Base-by-base conservation (phyloP, 768 basidiomycete species). In the Leccinum aurantiacum region DNA sequence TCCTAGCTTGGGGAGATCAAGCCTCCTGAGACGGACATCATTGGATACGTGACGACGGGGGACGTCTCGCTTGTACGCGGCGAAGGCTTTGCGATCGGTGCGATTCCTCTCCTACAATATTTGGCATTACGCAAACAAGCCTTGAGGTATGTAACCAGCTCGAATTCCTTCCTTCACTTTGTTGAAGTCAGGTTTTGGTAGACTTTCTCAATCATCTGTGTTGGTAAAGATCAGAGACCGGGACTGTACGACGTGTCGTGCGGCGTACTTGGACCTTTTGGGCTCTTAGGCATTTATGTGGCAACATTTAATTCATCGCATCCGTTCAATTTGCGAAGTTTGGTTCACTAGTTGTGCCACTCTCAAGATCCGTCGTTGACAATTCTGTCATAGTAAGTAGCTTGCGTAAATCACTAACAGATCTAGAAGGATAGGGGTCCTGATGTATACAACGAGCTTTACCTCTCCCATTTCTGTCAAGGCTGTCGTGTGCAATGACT, bases 31-130 rank as follows among this genome's bases (percentile, higher is more conserved):
- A 70, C 76, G 3, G 69, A 74, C 3, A 79, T 91, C 25, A 84
- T 96, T 55, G 95, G 96, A 1, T 91, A 90, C 67, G 80, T 94
- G 19, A 93, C 93, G 0, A 88, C 90, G 3, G 95, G 95, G 0
- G 87, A 86, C 60, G 89, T 83, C 69, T 95, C 95, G 2, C 80
- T 98, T 8, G 80, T 85, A 0, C 82, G 86, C 29, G 95, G 95
- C 0, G 76, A 82, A 60, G 94, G 92, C 0, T 84, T 85, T 65
- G 95, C 84, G 3, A 79, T 97, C 13, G 96, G 87, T 17, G 84
- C 87, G 0, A 74, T 98, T 17, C 77, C 91, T 3, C 69, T 95
- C 13, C 66, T 71, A 27, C 75, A 75, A 56, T 75, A 86, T 37
- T 64, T 88, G 25, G 78, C 82, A 37, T 70, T 89, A 19, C 72